Evolutionary conservation across 2,329 filamentous ascomycete species (phyloP).

Genomic region (Penicillium hesseltinei): DNA sequence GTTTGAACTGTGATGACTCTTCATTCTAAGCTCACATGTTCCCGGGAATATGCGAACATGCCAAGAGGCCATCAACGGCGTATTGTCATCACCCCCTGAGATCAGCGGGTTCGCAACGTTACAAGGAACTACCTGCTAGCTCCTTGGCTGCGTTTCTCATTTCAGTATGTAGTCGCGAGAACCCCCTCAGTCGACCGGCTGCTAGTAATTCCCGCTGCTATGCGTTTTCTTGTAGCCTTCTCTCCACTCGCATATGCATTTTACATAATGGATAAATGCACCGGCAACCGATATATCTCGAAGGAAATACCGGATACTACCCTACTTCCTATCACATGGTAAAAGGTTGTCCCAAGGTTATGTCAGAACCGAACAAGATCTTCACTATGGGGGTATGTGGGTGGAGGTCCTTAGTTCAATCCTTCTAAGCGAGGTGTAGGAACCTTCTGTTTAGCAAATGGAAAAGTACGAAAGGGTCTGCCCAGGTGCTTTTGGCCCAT

Average conservation of each 20-base stretch:
- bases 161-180: constrained; percentile 4
- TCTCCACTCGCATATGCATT: background rate
- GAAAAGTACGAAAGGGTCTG: background rate
- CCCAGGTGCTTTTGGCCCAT: background rate
- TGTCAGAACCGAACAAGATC: background rate
- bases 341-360: background rate
- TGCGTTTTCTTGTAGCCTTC: background rate
- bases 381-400: constrained; percentile 1
- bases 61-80: background rate
- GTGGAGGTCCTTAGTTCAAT: background rate
- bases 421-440: constrained; percentile 5
- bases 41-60: constrained; percentile 2
- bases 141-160: constrained; percentile 12
- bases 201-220: constrained; percentile 6
- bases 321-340: background rate
- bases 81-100: constrained; percentile 2
- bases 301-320: background rate
- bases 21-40: background rate
- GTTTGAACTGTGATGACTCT: background rate
- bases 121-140: constrained; percentile 8
- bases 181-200: constrained; percentile 4
- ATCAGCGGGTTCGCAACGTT: constrained; percentile 4
- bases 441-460: background rate
- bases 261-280: background rate
- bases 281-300: background rate